These are phyloP conservation scores for Tinospora cordifolia DNA, from an alignment of 164 flowering plant species.

Conservation along the genomic window DNA sequence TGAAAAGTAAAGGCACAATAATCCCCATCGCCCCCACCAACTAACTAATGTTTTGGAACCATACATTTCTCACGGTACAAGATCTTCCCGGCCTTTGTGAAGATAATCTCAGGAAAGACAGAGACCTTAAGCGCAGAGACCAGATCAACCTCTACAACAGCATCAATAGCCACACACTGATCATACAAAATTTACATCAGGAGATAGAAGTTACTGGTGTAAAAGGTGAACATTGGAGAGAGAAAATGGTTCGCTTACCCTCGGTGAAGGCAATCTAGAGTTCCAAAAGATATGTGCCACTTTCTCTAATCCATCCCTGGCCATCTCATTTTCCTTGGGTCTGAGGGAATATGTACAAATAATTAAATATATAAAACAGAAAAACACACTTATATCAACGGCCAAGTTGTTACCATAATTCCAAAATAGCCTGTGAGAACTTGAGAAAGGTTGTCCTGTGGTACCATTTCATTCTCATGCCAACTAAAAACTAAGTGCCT, in stretches of 20 bases:
- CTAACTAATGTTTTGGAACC: background rate
- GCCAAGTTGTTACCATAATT: background rate
- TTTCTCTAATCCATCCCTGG: constrained; percentile 60
- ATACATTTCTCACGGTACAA: constrained; percentile 82
- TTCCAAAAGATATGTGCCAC: constrained; percentile 90
- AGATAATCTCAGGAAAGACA: constrained; percentile 69
- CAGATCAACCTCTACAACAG: constrained; percentile 63
- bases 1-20: too few relatives aligned
- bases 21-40: too few relatives aligned
- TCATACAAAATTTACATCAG: background rate
- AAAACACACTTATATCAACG: background rate
- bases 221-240: background rate
- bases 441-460: background rate
- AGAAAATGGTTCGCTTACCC: constrained; percentile 41
- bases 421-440: background rate
- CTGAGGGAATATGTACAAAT: constrained; percentile 30
- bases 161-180: constrained; percentile 92
- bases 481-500: background rate
- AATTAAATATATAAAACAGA: background rate
- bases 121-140: constrained; percentile 73
- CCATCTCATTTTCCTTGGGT: constrained; percentile 69
- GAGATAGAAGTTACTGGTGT: background rate
- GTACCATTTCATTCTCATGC: background rate
- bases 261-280: constrained; percentile 83
- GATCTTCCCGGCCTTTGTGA: constrained; percentile 87